Conservation (phyloP, 2,329 filamentous ascomycete genomes). For the Paraphoma chrysanthemicola region DNA sequence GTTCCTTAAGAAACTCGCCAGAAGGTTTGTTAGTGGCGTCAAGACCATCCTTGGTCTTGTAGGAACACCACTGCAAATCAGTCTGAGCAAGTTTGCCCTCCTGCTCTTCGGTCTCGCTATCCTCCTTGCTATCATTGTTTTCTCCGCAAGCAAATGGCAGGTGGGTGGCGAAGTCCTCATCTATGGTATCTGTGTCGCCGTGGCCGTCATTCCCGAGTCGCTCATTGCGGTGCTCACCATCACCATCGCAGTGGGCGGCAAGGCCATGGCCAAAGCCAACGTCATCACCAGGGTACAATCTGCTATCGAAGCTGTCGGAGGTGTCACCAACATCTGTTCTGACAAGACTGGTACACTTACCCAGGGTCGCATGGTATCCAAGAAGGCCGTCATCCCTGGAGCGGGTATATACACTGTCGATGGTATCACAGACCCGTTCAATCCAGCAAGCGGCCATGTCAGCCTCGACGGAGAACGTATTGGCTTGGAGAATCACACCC, state of each 20-base stretch:
- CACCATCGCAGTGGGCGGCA: slow-evolving; percentile 61
- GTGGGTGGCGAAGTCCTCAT: slow-evolving; percentile 54
- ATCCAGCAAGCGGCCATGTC: slow-evolving; percentile 44
- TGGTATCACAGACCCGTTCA: slow-evolving; percentile 43
- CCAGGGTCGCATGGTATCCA: slow-evolving; percentile 50
- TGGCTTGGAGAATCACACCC: slow-evolving; percentile 29
- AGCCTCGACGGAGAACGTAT: slow-evolving; percentile 37
- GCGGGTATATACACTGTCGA: slow-evolving; percentile 42
- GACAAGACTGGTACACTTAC: slow-evolving; percentile 52
- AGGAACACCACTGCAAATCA: slow-evolving; percentile 84
- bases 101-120: slow-evolving; percentile 78
- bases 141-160: slow-evolving; percentile 64
- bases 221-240: slow-evolving; percentile 72
- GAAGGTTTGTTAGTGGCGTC: slow-evolving; percentile 44
- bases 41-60: slow-evolving; percentile 69
- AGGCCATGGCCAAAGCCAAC: slow-evolving; percentile 50
- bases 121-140: slow-evolving; percentile 72
- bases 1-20: slow-evolving; percentile 33
- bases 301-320: slow-evolving; percentile 50
- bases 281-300: slow-evolving; percentile 50
- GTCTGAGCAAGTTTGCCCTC: slow-evolving; percentile 84
- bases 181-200: slow-evolving; percentile 57
- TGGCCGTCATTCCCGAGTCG: slow-evolving; percentile 57
- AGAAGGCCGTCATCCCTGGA: slow-evolving; percentile 47
- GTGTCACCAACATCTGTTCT: slow-evolving; percentile 51